These are phyloP conservation scores for Rhodotorula sp. DNA, from an alignment of 1,284 basidiomycete species.

Conservation along the genomic window DNA sequence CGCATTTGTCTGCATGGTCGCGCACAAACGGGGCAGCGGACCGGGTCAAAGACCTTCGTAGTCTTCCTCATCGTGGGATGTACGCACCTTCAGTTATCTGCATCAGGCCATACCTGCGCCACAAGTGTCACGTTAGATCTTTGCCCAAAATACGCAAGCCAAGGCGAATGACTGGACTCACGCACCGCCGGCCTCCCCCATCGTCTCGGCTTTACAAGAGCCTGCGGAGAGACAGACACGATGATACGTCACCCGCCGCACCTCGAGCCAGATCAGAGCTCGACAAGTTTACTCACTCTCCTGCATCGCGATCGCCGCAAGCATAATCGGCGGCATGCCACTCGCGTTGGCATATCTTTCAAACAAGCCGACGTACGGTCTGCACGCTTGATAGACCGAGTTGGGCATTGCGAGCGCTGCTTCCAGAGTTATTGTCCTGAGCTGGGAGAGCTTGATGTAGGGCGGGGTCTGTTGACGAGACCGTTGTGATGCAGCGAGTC, in stretches of 20 bases:
- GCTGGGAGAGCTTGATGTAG: constrained; percentile 47
- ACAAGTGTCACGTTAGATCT: too few relatives aligned
- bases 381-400: constrained; percentile 63
- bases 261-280: neutral
- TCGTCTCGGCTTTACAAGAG: constrained; percentile 63
- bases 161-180: constrained; percentile 46
- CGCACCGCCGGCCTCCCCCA: constrained; percentile 70
- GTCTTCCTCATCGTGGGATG: neutral
- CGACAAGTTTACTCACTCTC: constrained; percentile 55
- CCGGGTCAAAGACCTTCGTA: neutral
- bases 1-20: constrained; percentile 58
- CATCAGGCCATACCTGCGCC: constrained; percentile 17
- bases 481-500: too few relatives aligned
- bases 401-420: constrained; percentile 52
- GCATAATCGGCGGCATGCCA: constrained; percentile 59
- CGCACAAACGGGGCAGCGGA: neutral
- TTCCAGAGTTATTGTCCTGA: constrained; percentile 59
- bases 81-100: constrained; percentile 36
- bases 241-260: neutral
- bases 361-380: constrained; percentile 59
- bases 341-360: constrained; percentile 61
- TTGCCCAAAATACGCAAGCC: too few relatives aligned
- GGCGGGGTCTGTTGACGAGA: neutral
- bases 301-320: constrained; percentile 82
- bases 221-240: neutral